Base-by-base conservation (phyloP, 352 stramenopile species). In the Phytophthora sojae region DNA sequence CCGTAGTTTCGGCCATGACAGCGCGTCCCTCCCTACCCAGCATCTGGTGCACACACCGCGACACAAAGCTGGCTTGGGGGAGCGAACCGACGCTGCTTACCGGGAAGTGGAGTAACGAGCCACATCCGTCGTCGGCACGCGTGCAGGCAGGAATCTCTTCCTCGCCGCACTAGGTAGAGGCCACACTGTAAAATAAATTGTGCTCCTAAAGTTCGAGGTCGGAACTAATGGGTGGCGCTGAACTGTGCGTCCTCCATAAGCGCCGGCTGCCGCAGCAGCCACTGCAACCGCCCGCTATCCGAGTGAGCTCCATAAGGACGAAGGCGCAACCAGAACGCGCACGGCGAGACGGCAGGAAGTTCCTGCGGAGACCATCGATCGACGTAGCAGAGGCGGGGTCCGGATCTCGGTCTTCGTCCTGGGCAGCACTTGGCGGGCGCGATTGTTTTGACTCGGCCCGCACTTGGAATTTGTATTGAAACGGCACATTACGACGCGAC, bases 391-490 rank as follows among this genome's bases (percentile, higher is more conserved):
- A 25, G 17, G 30, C 30, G 21, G 23, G 30, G 8, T 59, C 53
- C n/a, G 53, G 53, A 59, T 45, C 53, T 59, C 30, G 30, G 45
- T 53, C 17, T 53, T 53, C 21, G n/a, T 15, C n/a, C 45, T 17
- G n/a, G 2, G 17, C 45, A 53, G 45, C 45, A 29, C 45, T 53
- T 25, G 25, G 23, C 23, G 4, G 9, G 12, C 7, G 12, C 19
- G 25, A 56, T 19, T 35, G 49, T 55, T n/a, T 57, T 45, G 35
- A 26, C 44, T 50, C 2, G 44, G 44, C 54, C 32, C 54, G 5
- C 57, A 39, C 45, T 67, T 67, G 39, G 11, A 47, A 44, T 53
- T 68, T 69, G 52, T 60, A 67, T 50, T 37, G 14, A 21, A 21
- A 6, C 11, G 19, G 9, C 42, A 29, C 54, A 30, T 17, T 21